Conservation (phyloP, 768 basidiomycete species). For the Boletus rufocinnamomeus region DNA sequence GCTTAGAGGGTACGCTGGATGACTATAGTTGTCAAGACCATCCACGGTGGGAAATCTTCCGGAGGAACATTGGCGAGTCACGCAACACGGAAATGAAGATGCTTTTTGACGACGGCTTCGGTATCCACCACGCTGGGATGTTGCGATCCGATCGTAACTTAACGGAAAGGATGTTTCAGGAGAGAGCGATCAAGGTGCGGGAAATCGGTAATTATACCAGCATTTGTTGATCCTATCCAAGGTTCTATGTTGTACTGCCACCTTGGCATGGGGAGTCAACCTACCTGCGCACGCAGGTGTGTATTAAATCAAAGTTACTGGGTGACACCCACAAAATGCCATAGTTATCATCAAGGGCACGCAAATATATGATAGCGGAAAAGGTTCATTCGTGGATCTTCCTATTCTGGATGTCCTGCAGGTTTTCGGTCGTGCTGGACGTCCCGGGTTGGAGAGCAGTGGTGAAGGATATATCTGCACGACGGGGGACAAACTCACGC, state of each 20-base stretch:
- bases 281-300: conserved; percentile 94
- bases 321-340: conserved; percentile 11
- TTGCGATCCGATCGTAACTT: conserved; percentile 89
- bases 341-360: conserved; percentile 96
- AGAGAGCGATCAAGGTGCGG: conserved; percentile 83
- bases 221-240: conserved; percentile 32
- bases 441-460: conserved; percentile 83
- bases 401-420: conserved; percentile 95
- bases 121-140: conserved; percentile 99
- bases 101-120: conserved; percentile 89
- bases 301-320: conserved; percentile 19
- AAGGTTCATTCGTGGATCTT: conserved; percentile 89
- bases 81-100: conserved; percentile 97
- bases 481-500: conserved; percentile 86
- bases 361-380: conserved; percentile 89
- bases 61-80: conserved; percentile 75
- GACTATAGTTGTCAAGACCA: conserved; percentile 84
- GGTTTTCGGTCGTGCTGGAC: conserved; percentile 95
- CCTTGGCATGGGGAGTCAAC: conserved; percentile 99
- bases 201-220: neutral
- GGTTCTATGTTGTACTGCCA: conserved; percentile 98
- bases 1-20: conserved; percentile 67
- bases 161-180: conserved; percentile 93
- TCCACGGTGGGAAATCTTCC: conserved; percentile 74
- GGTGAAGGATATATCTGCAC: conserved; percentile 98